Conservation (phyloP, 495 filamentous ascomycete genomes). For the Hypoxylon lienhwacheense region DNA sequence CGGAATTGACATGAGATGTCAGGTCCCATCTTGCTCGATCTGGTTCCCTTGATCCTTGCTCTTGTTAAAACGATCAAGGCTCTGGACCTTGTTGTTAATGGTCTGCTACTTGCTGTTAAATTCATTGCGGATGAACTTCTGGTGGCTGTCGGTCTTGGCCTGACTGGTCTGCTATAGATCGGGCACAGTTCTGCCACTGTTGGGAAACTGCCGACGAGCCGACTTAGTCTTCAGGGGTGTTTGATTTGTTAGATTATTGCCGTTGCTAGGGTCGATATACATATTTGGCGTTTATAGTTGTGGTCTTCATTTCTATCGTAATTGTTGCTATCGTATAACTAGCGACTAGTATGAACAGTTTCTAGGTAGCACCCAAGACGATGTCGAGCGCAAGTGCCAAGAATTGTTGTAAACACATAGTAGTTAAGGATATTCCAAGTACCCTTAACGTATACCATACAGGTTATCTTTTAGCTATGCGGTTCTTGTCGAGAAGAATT, state of each 20-base stretch:
- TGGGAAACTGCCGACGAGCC: background rate
- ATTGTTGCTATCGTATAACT: background rate
- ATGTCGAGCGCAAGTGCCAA: no score
- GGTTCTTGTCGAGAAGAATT: no score
- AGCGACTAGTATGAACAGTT: background rate
- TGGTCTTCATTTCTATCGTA: background rate
- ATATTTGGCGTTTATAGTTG: slow-evolving; percentile 6
- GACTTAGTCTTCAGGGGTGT: background rate
- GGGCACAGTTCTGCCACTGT: background rate
- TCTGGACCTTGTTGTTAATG: slow-evolving; percentile 42
- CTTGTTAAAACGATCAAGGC: slow-evolving; percentile 40
- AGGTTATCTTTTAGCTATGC: no score
- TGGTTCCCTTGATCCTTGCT: slow-evolving; percentile 41
- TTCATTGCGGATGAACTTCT: slow-evolving; percentile 38
- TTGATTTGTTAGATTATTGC: background rate
- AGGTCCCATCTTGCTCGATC: slow-evolving; percentile 40
- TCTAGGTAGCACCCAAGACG: background rate
- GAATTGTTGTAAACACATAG: no score
- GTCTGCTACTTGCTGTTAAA: slow-evolving; percentile 40
- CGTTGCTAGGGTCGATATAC: slow-evolving; percentile 12
- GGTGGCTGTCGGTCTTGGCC: slow-evolving; percentile 37
- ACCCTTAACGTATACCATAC: no score
- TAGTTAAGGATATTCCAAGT: no score
- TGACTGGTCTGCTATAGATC: slow-evolving; percentile 37
- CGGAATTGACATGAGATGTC: slow-evolving; percentile 6